Evolutionary conservation across 441 rosid species (phyloP), one percentile per base, ranked within the genome.

Genomic region (Populus trichocarpa): DNA sequence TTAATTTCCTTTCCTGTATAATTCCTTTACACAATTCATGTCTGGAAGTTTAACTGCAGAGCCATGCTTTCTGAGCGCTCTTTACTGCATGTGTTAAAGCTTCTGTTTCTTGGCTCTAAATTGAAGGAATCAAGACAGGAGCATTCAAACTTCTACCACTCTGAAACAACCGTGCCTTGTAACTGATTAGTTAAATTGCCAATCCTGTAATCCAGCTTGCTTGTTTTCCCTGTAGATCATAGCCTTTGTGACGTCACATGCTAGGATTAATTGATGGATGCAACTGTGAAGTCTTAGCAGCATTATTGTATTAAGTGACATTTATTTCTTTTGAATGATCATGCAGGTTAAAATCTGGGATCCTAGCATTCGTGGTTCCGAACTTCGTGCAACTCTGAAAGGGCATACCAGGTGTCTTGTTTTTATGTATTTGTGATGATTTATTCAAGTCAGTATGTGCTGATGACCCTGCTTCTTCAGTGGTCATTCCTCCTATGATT

Each of bases 361-460:
- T 89, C 98, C 99, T 76, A 97, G 98, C 86, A 85, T 90, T 79
- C 99, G 99, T 74, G 97, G 98, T 79, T 92, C 96, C 82, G 99
- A 97, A 90, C 97, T 91, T 33, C 8, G 36, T 33, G 36, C 36
- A 33, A 33, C 36, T 75, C 75, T 94, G 82, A 90, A 95, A 89
- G 98, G 98, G 67, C 99, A 97, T 83, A 85, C 94, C 76, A 87
- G 98, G 99, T 96, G 77, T 50, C 66, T 83, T 74, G 67, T 71
- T 57, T 40, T 63, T 65, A 26, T 71, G 75, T 77, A 42, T 32
- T 69, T 72, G 63, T 74, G 67, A 70, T 61, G 72, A 65, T 40
- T 42, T 57, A 38, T 75, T 16, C 14, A 70, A 75, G 64, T 70
- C n/a, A 20, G 36, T 25, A 3, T 33, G 18, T 67, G 68, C 57